Base-by-base conservation (phyloP, 805 yeast genomes). In the Torulaspora indica region DNA sequence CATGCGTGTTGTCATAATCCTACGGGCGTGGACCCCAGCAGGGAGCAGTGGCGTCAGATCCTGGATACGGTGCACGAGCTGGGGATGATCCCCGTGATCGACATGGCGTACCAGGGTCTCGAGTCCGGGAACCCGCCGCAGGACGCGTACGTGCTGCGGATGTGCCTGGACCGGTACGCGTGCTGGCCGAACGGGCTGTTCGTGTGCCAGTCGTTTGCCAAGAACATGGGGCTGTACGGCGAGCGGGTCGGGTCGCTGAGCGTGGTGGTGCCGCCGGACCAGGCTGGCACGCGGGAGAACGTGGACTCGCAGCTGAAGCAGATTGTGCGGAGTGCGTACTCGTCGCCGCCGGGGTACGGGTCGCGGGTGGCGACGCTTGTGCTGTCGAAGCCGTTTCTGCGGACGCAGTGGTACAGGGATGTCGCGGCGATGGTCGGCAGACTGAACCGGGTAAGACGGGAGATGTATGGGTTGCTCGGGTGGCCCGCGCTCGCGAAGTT, bases 1-100 rank as follows among this genome's bases (percentile, higher is more conserved):
- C 96, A 89, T 67, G 95, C 95, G 7, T 88, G 96, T 64, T 91
- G 96, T 58, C 96, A 90, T 71, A 89, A 90, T 72, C 96, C 97
- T 42, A 89, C 96, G 17, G 97, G 96, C 53, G 80, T 89, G 66
- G 96, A 90, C 63, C 90, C 95, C 47, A 78, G 86, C 12, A 66
- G 69, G 17, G 85, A 79, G 51, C 88, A 89, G 62, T 89, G 96
- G 96, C 74, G 75, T 49, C 68, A 76, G 63, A 85, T 90, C 33
- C 71, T 84, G 57, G 78, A 81, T 37, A 77, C 82, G 27, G 63
- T 85, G 30, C 68, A 75, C 52, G 63, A 71, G 40, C 77, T 77
- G 61, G 69, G 73, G 40, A 76, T 85, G 55, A 76, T 85, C 66
- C 95, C 95, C 29, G 73, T 90, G 62, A 77, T 89, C 51, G 97